Conservation (phyloP, 169 alveolate species). For the Perkinsus marinus region DNA sequence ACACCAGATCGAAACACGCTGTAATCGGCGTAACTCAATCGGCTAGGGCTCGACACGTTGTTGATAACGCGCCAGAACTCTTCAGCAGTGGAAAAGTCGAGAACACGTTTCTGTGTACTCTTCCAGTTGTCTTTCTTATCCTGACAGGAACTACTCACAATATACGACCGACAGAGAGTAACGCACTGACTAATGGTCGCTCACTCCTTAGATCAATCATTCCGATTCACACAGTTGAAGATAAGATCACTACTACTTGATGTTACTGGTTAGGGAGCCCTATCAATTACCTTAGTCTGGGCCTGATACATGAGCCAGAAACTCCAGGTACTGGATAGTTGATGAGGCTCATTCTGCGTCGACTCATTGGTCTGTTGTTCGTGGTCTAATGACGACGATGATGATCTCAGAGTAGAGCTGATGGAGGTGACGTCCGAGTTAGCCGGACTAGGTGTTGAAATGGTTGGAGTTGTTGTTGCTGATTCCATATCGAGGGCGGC, state of each 20-base stretch:
- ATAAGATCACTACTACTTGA: no score
- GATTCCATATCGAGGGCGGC: background rate
- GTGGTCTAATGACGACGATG: background rate
- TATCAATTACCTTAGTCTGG: background rate
- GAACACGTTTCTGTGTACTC: background rate
- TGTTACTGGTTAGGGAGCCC: no score
- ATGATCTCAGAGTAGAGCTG: background rate
- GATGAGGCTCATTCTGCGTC: background rate
- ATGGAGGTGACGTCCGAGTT: background rate
- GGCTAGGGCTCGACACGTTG: background rate
- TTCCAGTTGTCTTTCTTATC: background rate
- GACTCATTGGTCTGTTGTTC: no score
- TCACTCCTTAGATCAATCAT: no score
- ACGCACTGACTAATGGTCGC: no score
- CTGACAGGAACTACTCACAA: no score
- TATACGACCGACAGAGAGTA: no score
- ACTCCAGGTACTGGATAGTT: background rate
- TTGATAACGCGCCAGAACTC: background rate
- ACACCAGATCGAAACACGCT: background rate
- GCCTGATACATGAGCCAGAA: background rate
- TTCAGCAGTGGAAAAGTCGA: background rate
- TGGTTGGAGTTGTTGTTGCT: background rate
- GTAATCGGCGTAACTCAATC: background rate
- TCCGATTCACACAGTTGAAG: no score
- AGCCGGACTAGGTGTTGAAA: background rate